Conservation (phyloP, 192 early-diverging fungal genomes). For the Gonapodya prolifera region DNA sequence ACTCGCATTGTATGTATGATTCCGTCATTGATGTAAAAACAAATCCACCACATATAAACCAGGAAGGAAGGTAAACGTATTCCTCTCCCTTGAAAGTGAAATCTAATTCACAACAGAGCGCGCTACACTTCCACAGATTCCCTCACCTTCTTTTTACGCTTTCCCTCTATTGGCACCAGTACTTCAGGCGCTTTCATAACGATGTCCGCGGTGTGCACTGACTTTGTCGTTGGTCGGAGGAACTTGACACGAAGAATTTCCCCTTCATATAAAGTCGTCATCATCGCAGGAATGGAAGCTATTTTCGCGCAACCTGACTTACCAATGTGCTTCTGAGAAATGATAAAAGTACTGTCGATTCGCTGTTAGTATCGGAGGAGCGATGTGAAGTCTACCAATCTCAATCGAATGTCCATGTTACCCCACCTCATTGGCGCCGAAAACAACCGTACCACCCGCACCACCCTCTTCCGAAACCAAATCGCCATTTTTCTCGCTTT, state of each 20-base stretch:
- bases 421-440: neutral
- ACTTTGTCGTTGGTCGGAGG: neutral
- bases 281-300: no score
- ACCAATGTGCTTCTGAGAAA: conserved; percentile 1
- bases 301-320: no score
- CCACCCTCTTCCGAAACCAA: neutral
- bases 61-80: neutral
- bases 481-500: neutral
- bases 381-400: neutral
- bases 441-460: neutral
- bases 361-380: neutral
- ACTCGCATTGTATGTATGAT: conserved; percentile 1
- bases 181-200: neutral
- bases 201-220: neutral
- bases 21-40: conserved; percentile 1
- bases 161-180: conserved; percentile 1
- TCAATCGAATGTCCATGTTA: no score
- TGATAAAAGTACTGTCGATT: neutral
- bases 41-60: neutral
- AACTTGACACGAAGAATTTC: neutral
- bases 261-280: no score
- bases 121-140: neutral
- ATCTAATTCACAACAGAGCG: no score
- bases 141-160: neutral
- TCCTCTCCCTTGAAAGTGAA: neutral